Base-by-base conservation (phyloP, 352 stramenopile genomes). In the Phytopythium mirpurense region DNA sequence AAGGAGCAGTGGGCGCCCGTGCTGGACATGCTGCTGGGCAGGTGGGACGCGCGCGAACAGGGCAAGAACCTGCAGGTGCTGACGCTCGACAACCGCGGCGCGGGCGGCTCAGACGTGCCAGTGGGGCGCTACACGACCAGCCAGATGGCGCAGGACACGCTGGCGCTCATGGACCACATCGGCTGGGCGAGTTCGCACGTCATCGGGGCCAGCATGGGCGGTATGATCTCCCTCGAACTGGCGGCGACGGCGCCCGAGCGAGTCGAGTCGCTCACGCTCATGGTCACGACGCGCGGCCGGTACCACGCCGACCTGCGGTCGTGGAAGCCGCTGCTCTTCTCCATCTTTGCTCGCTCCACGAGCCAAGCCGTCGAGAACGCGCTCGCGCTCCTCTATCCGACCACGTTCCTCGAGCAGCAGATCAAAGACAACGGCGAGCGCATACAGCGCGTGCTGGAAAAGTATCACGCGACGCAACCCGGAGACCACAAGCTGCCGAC, bases 31-130 rank as follows among this genome's bases (percentile, higher is more conserved):
- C 44, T 79, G 16, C 19, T 83, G 9, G 55, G 63, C 24, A 62
- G 64, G 27, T 78, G 67, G 67, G 43, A 65, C 26, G 29, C 32
- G 18, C 31, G 62, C n/a, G 48, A 16, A 11, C 62, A 56, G 7
- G 31, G 40, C 37, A 65, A 60, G 38, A 54, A 48, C 18, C 67
- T 76, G 16, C 36, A 62, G 32, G 51, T 83, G 15, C 62, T 80
- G 18, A 74, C 67, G 8, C 63, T 80, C 19, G 72, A 83, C 59
- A 83, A 83, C 38, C 72, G 70, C 42, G 72, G 72, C 11, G 61
- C 57, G 7, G 72, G 72, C n/a, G 67, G 68, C 21, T 76, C 57
- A 10, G 67, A 74, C 35, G 58, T 54, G 24, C 72, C 72, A 6
- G 57, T 53, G 4, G 51, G 59, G 2, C 56, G 67, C n/a, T 83